Evolutionary conservation across 495 filamentous ascomycete genomes (phyloP), one percentile per base, ranked within the genome.

Genomic region (Cryomyces minteri): DNA sequence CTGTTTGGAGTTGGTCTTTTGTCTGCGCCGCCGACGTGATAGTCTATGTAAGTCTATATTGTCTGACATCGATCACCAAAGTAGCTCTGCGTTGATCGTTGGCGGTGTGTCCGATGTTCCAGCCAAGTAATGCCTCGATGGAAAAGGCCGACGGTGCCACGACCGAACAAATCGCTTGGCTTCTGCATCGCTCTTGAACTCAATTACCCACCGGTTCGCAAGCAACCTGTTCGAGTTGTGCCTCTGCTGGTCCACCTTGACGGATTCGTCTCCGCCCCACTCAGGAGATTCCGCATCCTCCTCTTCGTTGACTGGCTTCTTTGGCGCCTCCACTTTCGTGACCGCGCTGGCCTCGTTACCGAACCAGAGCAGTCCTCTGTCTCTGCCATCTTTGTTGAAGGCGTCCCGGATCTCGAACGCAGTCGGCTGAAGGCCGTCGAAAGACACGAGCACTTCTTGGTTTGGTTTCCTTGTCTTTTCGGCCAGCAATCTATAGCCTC

Each of bases 121-220:
- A 14, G 9, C 34, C 34, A 3, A 1, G 34, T 38, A 9, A 3
- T 1, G 18, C 18, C 34, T 1, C 34, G 34, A 10, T 10, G 40
- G 40, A 11, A 55, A 42, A 9, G 43, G 47, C 44, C 51, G 39
- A 43, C 54, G 28, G 50, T 60, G 47, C 58, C 58, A 63, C 30
- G 50, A 40, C 37, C 45, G 42, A 39, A 54, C 53, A 51, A 63
- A 63, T 37, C 52, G 45, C 53, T 48, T 50, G 39, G 57, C 52
- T 11, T 51, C 57, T 34, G 42, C 40, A 49, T 58, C 48, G 0
- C 52, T 53, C 32, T 55, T 39, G 40, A 63, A 59, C 10, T 52
- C 54, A 5, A 63, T 30, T 28, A 63, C 41, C 46, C 56, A 61
- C 8, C 56, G 39, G 41, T 30, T 11, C 18, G 30, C 30, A 29